Evolutionary conservation across 2,329 filamentous ascomycete genomes (phyloP), one percentile per base, ranked within the genome.

Genomic region (Ceratocystis cacaofunesta): DNA sequence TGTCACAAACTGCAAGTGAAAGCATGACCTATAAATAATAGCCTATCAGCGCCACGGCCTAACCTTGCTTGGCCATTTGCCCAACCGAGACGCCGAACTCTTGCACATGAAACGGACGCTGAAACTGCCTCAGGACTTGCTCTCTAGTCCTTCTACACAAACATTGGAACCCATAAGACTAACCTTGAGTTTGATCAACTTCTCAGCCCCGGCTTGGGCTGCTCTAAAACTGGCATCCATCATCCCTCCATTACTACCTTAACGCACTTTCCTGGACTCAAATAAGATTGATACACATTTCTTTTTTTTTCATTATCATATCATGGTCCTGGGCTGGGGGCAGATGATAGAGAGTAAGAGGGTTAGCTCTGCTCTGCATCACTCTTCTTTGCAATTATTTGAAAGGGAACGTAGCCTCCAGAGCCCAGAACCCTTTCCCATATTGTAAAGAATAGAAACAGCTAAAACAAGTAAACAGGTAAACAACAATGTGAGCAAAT

Each of bases 361-460:
- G 2, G 25, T 57, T 25, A 32, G 17, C 52, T 41, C 36, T 57
- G 17, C 52, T 30, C 30, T 57, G 52, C 12, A 12, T 32, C 22
- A 25, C 25, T 12, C 25, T 32, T 57, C 52, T 17, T 50, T 19
- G 48, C 52, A 57, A 28, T 28, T 3, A 19, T 15, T 55, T 43
- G 60, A 50, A 65, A 65, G 55, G 52, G 30, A 30, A 17, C 22
- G 17, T 30, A 57, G 52, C 52, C 22, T 57, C 52, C 52, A 57
- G 52, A 57, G 52, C 52, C 25, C 52, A n/a, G 22, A 28, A 57
- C 25, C 52, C 30, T 32, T 32, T 57, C 52, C 22, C 52, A 57
- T 57, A 57, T 57, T 28, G 52, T 57, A 60, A 67, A 61, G 62
- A 61, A 46, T 60, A 63, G 46, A 67, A 44, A 58, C 44, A 62